Evolutionary conservation across 1,139 yeast species (phyloP), one percentile per base, ranked within the genome.

Genomic region (Taphrina confusa): DNA sequence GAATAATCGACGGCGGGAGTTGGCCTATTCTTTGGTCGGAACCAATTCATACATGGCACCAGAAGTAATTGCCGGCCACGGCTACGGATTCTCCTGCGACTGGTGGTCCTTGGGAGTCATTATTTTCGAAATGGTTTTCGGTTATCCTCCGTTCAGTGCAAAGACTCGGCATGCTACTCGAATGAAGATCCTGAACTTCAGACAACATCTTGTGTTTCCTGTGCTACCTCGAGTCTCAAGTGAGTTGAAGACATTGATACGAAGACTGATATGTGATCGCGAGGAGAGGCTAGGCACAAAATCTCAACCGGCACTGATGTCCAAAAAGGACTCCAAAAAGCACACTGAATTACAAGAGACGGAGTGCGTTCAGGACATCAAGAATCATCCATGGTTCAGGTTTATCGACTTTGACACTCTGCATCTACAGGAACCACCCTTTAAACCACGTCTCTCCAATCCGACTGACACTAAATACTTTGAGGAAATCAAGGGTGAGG

Each of bases 91-190:
- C 66, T 81, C 85, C 25, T 84, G 94, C 40, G 98, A 92, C 75
- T 92, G 97, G 97, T 92, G 97, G 97, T 87, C 97, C 1, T 80
- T 90, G 51, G 98, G 98, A 0, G 91, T 97, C 73, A 90, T 92
- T 63, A 73, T 91, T 57, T 92, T 91, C 74, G 98, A 92, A 72
- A 84, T 91, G 69, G 73, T 89, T 54, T 87, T 87, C 71, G 97
- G 97, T 0, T 87, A 83, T 69, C 96, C 97, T 0, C 98, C 98
- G 1, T 92, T 92, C 72, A 92, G 87, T 72, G 95, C 87, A 1
- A 76, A 78, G 8, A 79, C 90, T 0, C 94, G 60, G 30, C 62
- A 60, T 28, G 60, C 60, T 12, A 60, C 62, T 8, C 55, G 62
- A 9, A 46, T 60, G 57, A 55, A 55, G 28, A 60, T 60, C 23